Evolutionary conservation across 176 grass and related monocot genomes (phyloP).

Genomic region (Cymbopogon citratus): DNA sequence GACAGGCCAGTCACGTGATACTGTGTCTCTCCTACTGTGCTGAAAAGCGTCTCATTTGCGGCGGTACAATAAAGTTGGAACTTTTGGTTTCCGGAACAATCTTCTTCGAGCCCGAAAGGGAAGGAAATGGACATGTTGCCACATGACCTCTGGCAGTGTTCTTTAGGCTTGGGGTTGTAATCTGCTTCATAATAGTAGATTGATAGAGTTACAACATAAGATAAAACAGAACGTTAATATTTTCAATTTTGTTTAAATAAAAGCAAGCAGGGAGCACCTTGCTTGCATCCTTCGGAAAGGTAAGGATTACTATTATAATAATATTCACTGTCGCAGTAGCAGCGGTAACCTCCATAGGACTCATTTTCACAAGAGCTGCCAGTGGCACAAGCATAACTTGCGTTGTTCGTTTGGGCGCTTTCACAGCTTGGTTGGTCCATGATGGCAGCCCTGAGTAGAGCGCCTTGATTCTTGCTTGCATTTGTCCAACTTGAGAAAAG

Average conservation of each 20-base stretch:
- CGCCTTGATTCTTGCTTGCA: neutral
- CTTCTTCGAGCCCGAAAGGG: constrained; percentile 24
- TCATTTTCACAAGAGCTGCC: neutral
- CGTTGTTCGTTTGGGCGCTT: neutral
- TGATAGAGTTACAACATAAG: neutral
- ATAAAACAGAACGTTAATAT: neutral
- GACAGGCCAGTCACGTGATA: too few relatives aligned
- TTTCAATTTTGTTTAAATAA: neutral
- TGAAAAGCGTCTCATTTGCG: neutral
- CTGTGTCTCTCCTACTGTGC: too few relatives aligned
- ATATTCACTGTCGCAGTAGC: neutral
- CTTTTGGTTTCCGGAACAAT: neutral
- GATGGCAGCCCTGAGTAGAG: neutral
- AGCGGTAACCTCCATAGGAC: neutral
- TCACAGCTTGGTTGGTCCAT: constrained; percentile 28
- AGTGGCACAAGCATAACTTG: neutral
- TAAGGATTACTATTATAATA: neutral
- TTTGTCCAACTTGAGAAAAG: neutral
- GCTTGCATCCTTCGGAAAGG: neutral
- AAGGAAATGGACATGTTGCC: constrained; percentile 17
- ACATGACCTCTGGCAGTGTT: neutral
- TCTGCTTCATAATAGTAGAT: neutral
- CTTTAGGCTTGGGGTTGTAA: neutral
- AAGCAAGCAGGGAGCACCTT: neutral
- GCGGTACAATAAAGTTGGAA: constrained; percentile 12